Evolutionary conservation across 2,329 filamentous ascomycete genomes (phyloP).

Genomic region (Aspergillus niger): DNA sequence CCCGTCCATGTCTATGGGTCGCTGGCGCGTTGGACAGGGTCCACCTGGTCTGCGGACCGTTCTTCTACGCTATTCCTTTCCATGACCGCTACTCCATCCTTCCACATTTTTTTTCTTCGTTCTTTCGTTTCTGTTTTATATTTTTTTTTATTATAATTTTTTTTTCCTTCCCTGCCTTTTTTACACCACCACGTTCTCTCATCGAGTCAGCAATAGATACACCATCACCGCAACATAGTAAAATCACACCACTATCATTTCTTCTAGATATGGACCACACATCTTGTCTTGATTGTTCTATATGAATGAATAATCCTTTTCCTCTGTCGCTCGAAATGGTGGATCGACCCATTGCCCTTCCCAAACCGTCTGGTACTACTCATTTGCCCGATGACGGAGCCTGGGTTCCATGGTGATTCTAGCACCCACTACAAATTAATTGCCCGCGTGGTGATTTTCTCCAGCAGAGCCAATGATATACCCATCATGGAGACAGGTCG

Average conservation of each 20-base stretch:
- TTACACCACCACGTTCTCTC: neutral
- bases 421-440: constrained; percentile 12
- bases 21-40: constrained; percentile 29
- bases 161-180: neutral
- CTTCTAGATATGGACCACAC: too few species aligned
- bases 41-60: constrained; percentile 25
- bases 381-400: constrained; percentile 9
- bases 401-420: constrained; percentile 11
- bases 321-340: neutral
- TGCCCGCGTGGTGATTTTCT: constrained; percentile 18
- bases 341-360: constrained; percentile 3
- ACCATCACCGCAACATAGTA: too few species aligned
- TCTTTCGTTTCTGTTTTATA: too few species aligned
- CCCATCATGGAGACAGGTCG: neutral
- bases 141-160: constrained; percentile 3
- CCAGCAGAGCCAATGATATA: constrained; percentile 13
- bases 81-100: constrained; percentile 18
- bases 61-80: constrained; percentile 19
- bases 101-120: neutral
- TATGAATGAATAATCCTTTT: too few species aligned
- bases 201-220: too few species aligned
- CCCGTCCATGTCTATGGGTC: constrained; percentile 43
- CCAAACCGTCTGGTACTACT: constrained; percentile 1
- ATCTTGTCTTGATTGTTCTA: too few species aligned
- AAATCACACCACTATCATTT: too few species aligned